Percentiles rank a stretch among this genome's conserved stretches.
These are phyloP conservation scores for Phytophthora tubulina DNA, from an alignment of 352 stramenopile genomes.

Conservation along the genomic window DNA sequence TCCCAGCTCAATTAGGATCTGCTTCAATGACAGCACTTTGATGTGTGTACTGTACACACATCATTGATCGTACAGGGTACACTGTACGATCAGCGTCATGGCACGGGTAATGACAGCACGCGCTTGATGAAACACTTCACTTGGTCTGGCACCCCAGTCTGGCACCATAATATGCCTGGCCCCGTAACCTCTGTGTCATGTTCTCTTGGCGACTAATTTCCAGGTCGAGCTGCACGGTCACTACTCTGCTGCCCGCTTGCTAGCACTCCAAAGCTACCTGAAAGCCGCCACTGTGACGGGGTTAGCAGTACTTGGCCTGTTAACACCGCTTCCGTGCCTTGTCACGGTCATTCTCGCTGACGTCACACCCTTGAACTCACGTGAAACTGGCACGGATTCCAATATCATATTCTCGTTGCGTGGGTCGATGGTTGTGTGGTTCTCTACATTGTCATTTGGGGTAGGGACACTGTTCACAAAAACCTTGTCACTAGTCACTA, in stretches of 20 bases:
- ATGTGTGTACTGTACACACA: conserved; percentile 13
- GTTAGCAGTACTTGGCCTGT: neutral
- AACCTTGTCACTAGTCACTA: too few relatives aligned
- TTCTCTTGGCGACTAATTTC: neutral
- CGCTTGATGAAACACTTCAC: too few relatives aligned
- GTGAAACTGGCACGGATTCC: neutral
- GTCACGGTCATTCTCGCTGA: neutral
- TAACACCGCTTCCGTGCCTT: neutral
- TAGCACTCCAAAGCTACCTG: neutral
- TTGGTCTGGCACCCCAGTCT: too few relatives aligned
- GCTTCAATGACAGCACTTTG: conserved; percentile 5
- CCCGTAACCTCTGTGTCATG: too few relatives aligned
- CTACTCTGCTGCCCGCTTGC: neutral
- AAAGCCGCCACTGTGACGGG: neutral
- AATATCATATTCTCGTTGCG: neutral
- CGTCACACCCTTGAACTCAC: neutral
- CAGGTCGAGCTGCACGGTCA: neutral
- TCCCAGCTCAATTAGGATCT: neutral
- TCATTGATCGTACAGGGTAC: too few relatives aligned
- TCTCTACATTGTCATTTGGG: conserved; percentile 3
- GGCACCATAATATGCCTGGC: too few relatives aligned
- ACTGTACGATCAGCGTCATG: too few relatives aligned
- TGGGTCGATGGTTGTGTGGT: neutral
- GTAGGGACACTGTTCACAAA: too few relatives aligned
- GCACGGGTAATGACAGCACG: too few relatives aligned